Evolutionary conservation across 208 protist species (phyloP), one percentile per base, ranked within the genome.

Genomic region (Trypanosoma melophagium): DNA sequence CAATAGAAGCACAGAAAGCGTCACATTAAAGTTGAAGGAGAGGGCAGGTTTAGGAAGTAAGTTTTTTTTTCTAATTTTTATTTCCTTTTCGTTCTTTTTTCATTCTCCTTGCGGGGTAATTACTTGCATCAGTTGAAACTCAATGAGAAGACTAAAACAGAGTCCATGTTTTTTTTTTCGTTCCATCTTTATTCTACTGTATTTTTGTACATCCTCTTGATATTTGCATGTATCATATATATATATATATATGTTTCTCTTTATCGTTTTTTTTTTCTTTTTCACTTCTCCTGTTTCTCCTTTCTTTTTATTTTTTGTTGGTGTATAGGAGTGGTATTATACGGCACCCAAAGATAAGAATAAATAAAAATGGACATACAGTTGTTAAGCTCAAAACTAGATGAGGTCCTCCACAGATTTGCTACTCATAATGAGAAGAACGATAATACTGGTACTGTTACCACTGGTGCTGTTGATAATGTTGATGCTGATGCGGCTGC

Each of bases 1-100:
- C 78, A 38, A 89, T 96, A 41, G 80, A 75, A 13, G 68, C 74
- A n/a, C 86, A 92, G 68, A 90, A 90, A 74, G 44, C 69, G 7
- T 51, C 35, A 7, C 22, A 25, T 31, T 63, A 56, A 35, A 35
- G 31, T 8, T 24, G 40, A 40, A 21, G 53, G 28, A 58, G 53
- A 22, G 53, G 25, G 9, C n/a, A 24, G 1, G 53, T 19, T 38
- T 10, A 24, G 10, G 53, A 17, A 58, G 8, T 25, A 38, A n/a
- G n/a, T 35, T 62, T 0, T 31, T 16, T 12, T 44, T 24, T 51
- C 13, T 24, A 21, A 61, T 25, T 1, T 35, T 24, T 44, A 44
- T 21, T 60, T 60, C 24, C 25, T 61, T 50, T 61, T 61, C 12
- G 1, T 31, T 38, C 24, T 38, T 2, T 58, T 58, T 13, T 53